These are phyloP conservation scores for Polyporus tsugae DNA, from an alignment of 1,284 basidiomycete species.

Conservation along the genomic window DNA sequence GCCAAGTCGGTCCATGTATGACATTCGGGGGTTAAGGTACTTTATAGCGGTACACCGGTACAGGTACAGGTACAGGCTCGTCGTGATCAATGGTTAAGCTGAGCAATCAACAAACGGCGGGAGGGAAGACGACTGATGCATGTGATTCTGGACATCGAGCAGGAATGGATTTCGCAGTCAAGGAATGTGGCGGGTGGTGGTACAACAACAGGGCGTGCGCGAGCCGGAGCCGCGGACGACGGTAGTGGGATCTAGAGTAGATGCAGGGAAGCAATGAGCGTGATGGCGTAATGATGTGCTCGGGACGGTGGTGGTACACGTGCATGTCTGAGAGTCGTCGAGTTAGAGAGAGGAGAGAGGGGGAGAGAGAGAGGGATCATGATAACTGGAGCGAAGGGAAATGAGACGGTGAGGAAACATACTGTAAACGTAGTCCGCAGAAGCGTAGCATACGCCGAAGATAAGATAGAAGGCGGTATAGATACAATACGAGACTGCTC, in stretches of 20 bases:
- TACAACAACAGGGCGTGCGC: slow-evolving; percentile 1
- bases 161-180: background rate
- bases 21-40: background rate
- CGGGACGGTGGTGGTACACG: slow-evolving; percentile 13
- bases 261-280: slow-evolving; percentile 7
- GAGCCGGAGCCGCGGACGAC: background rate
- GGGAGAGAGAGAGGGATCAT: background rate
- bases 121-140: background rate
- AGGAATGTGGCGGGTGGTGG: background rate
- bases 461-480: slow-evolving; percentile 7
- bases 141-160: background rate
- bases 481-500: slow-evolving; percentile 10
- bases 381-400: background rate
- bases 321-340: slow-evolving; percentile 1
- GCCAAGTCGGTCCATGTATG: background rate
- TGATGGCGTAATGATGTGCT: slow-evolving; percentile 2
- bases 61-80: background rate
- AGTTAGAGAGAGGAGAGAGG: background rate
- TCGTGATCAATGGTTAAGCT: background rate
- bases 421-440: background rate
- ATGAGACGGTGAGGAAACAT: background rate
- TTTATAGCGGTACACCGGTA: background rate
- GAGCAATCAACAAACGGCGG: background rate
- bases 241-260: background rate
- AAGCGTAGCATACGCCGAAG: background rate